Evolutionary conservation across 768 basidiomycete genomes (phyloP), one percentile per base, ranked within the genome.

Genomic region (Agaricus subrufescens): DNA sequence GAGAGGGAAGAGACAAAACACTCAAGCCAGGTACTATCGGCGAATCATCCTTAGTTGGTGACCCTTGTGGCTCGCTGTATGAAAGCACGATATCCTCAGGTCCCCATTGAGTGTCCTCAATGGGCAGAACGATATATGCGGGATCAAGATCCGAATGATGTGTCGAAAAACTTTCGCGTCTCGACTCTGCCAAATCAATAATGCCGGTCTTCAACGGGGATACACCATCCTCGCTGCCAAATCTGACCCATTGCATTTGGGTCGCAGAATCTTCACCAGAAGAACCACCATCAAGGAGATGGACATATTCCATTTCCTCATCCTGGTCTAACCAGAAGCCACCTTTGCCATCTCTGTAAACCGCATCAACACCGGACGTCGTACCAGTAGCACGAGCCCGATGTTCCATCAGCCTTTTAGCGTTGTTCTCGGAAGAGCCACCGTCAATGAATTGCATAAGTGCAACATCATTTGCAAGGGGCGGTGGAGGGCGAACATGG

Each of bases 281-380:
- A 12, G 45, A 30, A 39, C 72, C 66, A 26, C 71, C 74, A 44
- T 68, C 71, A 30, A 90, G 75, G 8, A 90, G 76, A 55, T 81
- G 84, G 12, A 76, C 73, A 59, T 83, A 87, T 63, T 90, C 88
- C 76, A 79, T 75, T 62, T 84, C 80, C 66, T 90, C 88, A 10
- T 86, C 85, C 52, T 78, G 80, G 61, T 90, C 88, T 74, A 80
- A 77, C 86, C 87, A 90, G 12, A 89, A 51, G 0, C 81, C 79
- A 25, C 86, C 86, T 26, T 77, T 73, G 0, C 69, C 83, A 54
- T 89, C 86, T 15, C 83, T 75, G 67, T 80, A 80, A 3, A 85
- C 78, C 48, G 79, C 83, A 1, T 73, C 75, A 11, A 81, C 80
- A 9, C 72, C 69, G 19, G 64, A 52, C 14, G 48, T 39, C 3